Evolutionary conservation across 106 monocot genomes (phyloP), one percentile per base, ranked within the genome.

Genomic region (Iris macrosiphon): DNA sequence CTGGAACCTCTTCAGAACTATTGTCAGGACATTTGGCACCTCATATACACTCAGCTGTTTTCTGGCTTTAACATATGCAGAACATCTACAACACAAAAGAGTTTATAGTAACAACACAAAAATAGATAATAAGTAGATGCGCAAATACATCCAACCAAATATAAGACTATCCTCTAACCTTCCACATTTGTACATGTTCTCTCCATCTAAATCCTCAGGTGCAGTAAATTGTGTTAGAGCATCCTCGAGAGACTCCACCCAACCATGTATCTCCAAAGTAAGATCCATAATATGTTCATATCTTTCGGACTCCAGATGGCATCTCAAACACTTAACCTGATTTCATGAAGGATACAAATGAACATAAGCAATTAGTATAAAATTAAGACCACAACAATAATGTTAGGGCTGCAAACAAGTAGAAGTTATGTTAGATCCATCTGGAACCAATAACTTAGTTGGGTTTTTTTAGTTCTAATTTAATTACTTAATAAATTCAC

Each of bases 261-360:
- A 89, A 31, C 89, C 95, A 69, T 85, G 80, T 41, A 95, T 95
- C 67, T 95, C 95, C 69, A 95, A 61, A 4, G 95, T 95, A 62
- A 95, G 89, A 76, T 95, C 95, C 95, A 95, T 95, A 18, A 95
- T 89, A 62, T 89, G 74, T 71, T 95, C 95, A 61, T 89, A 86
- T 51, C 85, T 61, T 50, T 89, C 95, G 9, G 95, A 95, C 55
- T 95, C 95, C 18, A 65, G 66, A 59, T 95, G 75, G 72, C 95
- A 95, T 66, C 69, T 79, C 38, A 89, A 61, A 60, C 95, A 95
- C 82, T 89, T 89, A 23, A 95, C 95, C 95, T 95, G 49, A 21
- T 50, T 55, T 57, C 30, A 38, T 6, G 25, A 25, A 21, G n/a
- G n/a, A n/a, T n/a, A n/a, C n/a, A n/a, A n/a, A n/a, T n/a, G n/a